Base-by-base conservation (phyloP, 2,329 filamentous ascomycete species). In the Aureobasidium subglaciale region DNA sequence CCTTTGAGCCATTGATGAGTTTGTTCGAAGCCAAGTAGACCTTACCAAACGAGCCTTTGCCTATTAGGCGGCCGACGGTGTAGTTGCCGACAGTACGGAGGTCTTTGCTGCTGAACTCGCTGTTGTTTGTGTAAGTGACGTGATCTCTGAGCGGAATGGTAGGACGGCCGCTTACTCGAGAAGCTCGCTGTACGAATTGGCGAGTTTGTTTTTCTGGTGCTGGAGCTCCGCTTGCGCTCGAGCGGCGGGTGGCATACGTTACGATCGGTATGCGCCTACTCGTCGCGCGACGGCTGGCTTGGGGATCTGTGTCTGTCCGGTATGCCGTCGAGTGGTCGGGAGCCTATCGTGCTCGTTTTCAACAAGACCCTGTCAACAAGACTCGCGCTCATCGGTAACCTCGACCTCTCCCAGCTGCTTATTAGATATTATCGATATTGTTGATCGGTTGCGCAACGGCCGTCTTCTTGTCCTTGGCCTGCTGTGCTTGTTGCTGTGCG, bases 1-100 rank as follows among this genome's bases (percentile, higher is more conserved):
- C 90, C 83, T 96, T 97, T 68, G 91, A 96, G 67, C 91, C 92
- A 84, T 96, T 96, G 67, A 90, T 97, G 71, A 99, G 89, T 72
- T 96, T 97, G 73, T 99, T 93, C 42, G 86, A 84, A 57, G 92
- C 93, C 58, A 99, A 80, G 71, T 99, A 99, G 66, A 99, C 93
- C 74, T 96, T 97, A 65, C 93, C 93, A 73, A 99, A 99, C 61
- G 91, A 96, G 57, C 93, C 93, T 70, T 97, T 99, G 63, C 93
- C 93, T 68, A 99, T 96, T 57, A 99, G 78, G 58, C 85, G 85
- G 42, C 93, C 93, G 56, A 99, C 81, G 32, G 85, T 86, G 72
- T 99, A 99, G 75, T 96, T 97, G 63, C 93, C 93, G 59, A 99
- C 93, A 55, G 86, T 89, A 66, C 87, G 86, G 63, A 99, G 83